Evolutionary conservation across 2,329 filamentous ascomycete species (phyloP).

Genomic region (Ophidiomyces ophidiicola): DNA sequence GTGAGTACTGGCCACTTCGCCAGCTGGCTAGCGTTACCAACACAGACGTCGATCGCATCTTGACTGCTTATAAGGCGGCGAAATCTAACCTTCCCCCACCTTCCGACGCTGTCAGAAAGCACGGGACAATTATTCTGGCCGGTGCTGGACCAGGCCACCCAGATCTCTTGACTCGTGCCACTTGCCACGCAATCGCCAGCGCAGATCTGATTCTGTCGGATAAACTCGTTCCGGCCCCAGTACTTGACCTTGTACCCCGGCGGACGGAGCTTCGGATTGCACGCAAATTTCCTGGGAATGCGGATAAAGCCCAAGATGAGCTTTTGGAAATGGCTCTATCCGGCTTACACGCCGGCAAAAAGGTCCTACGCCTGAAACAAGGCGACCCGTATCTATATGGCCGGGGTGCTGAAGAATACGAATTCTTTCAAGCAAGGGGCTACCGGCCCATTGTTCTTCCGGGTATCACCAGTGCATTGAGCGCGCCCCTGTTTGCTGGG

Average conservation of each 20-base stretch:
- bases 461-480: slow-evolving; percentile 78
- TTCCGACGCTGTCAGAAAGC: slow-evolving; percentile 19
- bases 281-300: slow-evolving; percentile 94
- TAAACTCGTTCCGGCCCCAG: slow-evolving; percentile 55
- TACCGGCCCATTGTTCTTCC: slow-evolving; percentile 64
- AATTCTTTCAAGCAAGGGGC: slow-evolving; percentile 64
- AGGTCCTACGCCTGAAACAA: slow-evolving; percentile 83
- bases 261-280: slow-evolving; percentile 83
- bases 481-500: slow-evolving; percentile 73
- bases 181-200: slow-evolving; percentile 37
- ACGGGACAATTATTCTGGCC: slow-evolving; percentile 70
- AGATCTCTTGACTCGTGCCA: slow-evolving; percentile 65
- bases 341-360: slow-evolving; percentile 56
- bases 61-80: slow-evolving; percentile 52
- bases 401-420: slow-evolving; percentile 81
- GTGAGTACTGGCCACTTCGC: slow-evolving; percentile 93
- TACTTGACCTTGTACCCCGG: slow-evolving; percentile 80
- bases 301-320: slow-evolving; percentile 84
- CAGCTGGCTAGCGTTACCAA: slow-evolving; percentile 69
- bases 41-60: slow-evolving; percentile 60
- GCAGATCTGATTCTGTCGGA: slow-evolving; percentile 42
- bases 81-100: slow-evolving; percentile 12
- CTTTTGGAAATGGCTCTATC: slow-evolving; percentile 66
- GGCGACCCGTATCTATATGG: slow-evolving; percentile 96
- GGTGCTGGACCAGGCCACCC: slow-evolving; percentile 89